phyloP scores from a whole-genome alignment of 1,284 basidiomycete genomes.

The Vanrija humicola region DNA sequence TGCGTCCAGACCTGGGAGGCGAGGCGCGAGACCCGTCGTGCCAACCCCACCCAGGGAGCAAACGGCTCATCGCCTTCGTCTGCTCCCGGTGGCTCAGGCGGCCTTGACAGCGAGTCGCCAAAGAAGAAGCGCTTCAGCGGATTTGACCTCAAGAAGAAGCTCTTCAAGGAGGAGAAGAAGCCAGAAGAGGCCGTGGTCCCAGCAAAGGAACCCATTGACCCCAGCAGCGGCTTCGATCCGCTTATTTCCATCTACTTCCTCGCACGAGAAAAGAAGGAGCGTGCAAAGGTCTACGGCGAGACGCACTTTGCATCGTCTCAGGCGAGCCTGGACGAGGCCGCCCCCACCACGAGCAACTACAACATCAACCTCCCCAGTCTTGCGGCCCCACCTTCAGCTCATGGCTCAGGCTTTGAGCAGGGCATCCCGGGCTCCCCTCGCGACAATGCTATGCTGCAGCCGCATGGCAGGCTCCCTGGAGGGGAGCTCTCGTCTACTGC shows the following conservation, averaged over 20 bases:
- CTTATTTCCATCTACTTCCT: slow-evolving; percentile 95
- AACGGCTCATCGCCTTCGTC: slow-evolving; percentile 19
- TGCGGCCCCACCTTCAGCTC: slow-evolving; percentile 66
- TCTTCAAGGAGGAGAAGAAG: slow-evolving; percentile 61
- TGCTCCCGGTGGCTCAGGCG: slow-evolving; percentile 19
- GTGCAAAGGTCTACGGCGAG: slow-evolving; percentile 86
- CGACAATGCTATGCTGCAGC: slow-evolving; percentile 56
- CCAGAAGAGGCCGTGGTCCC: slow-evolving; percentile 27
- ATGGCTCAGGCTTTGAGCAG: slow-evolving; percentile 15
- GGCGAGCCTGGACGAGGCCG: slow-evolving; percentile 51
- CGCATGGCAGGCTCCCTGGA: slow-evolving; percentile 35
- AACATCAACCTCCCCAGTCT: slow-evolving; percentile 74
- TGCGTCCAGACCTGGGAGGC: slow-evolving; percentile 75
- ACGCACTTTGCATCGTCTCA: slow-evolving; percentile 93
- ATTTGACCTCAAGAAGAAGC: slow-evolving; percentile 91
- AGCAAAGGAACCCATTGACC: slow-evolving; percentile 60
- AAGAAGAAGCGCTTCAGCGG: slow-evolving; percentile 70
- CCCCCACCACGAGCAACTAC: slow-evolving; percentile 53
- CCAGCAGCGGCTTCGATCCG: slow-evolving; percentile 89
- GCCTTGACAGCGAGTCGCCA: slow-evolving; percentile 32
- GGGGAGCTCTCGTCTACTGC: slow-evolving; percentile 25
- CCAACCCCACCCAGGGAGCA: slow-evolving; percentile 10
- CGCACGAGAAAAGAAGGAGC: slow-evolving; percentile 88
- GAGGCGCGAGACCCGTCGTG: slow-evolving; percentile 53
- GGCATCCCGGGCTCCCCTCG: slow-evolving; percentile 38